Evolutionary conservation across 2,329 filamentous ascomycete genomes (phyloP), one percentile per base, ranked within the genome.

Genomic region (Botrytis fabae): DNA sequence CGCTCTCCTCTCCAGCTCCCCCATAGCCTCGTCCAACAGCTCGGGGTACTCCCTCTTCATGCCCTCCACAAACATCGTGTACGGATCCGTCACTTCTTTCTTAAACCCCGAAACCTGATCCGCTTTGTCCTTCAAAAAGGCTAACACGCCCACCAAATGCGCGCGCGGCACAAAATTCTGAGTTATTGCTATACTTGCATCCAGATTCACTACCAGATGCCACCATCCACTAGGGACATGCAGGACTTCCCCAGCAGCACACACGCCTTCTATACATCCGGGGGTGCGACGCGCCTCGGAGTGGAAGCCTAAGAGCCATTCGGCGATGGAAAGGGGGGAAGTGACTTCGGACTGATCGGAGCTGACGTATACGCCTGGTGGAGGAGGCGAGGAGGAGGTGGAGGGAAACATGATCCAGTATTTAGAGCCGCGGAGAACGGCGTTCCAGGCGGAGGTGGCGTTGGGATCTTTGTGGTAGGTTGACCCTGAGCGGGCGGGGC

Each of bases 391-490:
- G 5, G 77, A 77, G 5, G 90, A 86, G 0, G 90, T 88, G 0
- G 89, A 89, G 0, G 93, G 92, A 80, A 98, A 98, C 94, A 98
- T 97, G 81, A 98, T 95, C 95, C 96, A 98, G 85, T 98, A 98
- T 81, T 98, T 98, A 48, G 91, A 89, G 8, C 95, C 96, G 74
- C 92, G 90, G 42, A 98, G 85, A 22, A 98, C 93, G 0, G 95
- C 95, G 81, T 98, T 98, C 96, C 95, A 98, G 0, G 96, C 95
- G 78, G 90, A 92, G 28, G 89, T 91, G 28, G 83, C 91, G 77
- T 91, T 92, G 35, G 90, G 89, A 74, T 92, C 90, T 81, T 98
- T 98, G 85, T 98, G 95, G 81, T 98, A 98, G 7, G 95, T 98
- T 77, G 93, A 97, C 44, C 95, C 95, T 79, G 93, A 97, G 73